Evolutionary conservation across 1,139 yeast genomes (phyloP), one percentile per base, ranked within the genome.

Genomic region (Yamadazyma kanchanaburiensis): DNA sequence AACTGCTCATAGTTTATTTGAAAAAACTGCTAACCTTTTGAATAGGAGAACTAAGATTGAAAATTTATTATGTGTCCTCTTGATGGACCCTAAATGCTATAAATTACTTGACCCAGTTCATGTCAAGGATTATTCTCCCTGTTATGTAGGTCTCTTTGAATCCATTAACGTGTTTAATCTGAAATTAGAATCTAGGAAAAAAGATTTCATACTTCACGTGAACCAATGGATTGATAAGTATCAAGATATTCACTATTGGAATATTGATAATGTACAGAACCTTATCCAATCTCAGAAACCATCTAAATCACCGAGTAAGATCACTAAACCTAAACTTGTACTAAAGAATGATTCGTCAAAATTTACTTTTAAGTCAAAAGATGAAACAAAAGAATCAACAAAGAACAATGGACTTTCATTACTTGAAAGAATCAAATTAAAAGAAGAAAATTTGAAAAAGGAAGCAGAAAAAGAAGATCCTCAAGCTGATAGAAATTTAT

Each of bases 191-290:
- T 3, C 21, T 1, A 22, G 82, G 50, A 80, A 84, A 43, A 62
- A 65, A 13, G 63, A 70, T 27, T 73, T 77, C 38, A 67, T 83
- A 9, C 70, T 75, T 21, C 68, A 70, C 14, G 70, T 87, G 32
- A 80, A 87, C 19, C 46, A 60, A n/a, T 80, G 78, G 43, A 68
- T 83, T 3, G 62, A 80, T 42, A 44, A 47, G 1, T 69, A 73
- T 24, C 40, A 33, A 10, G 28, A 37, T 8, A 22, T 34, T 13
- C 35, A 36, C 4, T 27, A 25, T 29, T 28, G 45, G 13, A 31
- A 37, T 12, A 18, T 24, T 10, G 23, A 28, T 3, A n/a, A 32
- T 1, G 32, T 38, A 11, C 17, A 21, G 7, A 39, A 37, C 1
- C 20, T 42, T 6, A 32, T 45, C 4, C 22, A 13, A 14, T 5